Percentiles rank a stretch among this genome's conserved stretches.
phyloP scores from a whole-genome alignment of 208 protist genomes.

The Sergeia podlipaevii region DNA sequence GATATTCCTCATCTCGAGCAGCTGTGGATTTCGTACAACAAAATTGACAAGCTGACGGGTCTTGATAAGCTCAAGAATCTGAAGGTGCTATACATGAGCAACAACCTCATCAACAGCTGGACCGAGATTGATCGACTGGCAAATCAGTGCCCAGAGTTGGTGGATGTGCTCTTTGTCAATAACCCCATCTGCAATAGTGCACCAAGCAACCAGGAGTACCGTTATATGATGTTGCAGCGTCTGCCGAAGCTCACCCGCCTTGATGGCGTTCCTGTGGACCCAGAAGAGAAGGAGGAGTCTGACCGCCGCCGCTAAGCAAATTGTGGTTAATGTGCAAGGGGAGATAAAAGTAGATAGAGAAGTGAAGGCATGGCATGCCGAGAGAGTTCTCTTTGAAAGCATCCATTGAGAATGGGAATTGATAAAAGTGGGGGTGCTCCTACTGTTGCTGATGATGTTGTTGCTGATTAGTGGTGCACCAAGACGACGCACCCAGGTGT shows the following conservation, averaged over 20 bases:
- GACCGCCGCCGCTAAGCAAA: conserved; percentile 61
- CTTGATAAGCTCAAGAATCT: conserved; percentile 93
- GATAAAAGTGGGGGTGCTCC: too few relatives aligned
- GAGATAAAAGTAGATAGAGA: neutral
- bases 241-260: conserved; percentile 84
- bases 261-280: conserved; percentile 86
- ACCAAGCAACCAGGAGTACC: conserved; percentile 74
- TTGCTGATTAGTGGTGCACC: too few relatives aligned
- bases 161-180: conserved; percentile 91
- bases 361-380: neutral
- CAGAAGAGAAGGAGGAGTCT: conserved; percentile 90
- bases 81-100: conserved; percentile 91
- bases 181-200: conserved; percentile 90
- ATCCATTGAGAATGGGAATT: too few relatives aligned
- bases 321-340: neutral
- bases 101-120: conserved; percentile 95
- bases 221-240: conserved; percentile 83
- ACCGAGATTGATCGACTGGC: conserved; percentile 91
- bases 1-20: conserved; percentile 92
- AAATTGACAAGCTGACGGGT: conserved; percentile 93
- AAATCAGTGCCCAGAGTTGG: conserved; percentile 90
- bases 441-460: too few relatives aligned
- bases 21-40: conserved; percentile 96
- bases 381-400: too few relatives aligned
- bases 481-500: too few relatives aligned